Percentiles rank a stretch among this genome's conserved stretches.
Evolutionary conservation across 352 stramenopile species (phyloP).

Genomic region (Vaucheria bursata): DNA sequence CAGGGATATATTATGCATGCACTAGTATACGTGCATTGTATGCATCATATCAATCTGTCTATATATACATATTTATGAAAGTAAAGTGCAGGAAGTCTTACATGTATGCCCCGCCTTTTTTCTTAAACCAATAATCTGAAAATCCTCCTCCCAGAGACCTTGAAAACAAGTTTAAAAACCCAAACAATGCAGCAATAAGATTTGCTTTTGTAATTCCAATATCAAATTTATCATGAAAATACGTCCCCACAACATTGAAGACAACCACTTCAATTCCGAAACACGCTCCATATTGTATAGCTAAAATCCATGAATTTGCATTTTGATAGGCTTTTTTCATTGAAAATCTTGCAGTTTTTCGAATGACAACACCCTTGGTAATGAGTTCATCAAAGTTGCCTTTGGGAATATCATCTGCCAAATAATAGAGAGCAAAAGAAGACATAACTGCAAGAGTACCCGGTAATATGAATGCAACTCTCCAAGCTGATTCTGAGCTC

Average conservation of each 20-base stretch:
- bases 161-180: too few species aligned
- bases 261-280: constrained; percentile 89
- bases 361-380: constrained; percentile 55
- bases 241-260: constrained; percentile 64
- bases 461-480: constrained; percentile 77
- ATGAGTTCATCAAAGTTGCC: constrained; percentile 77
- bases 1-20: not conserved
- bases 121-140: too few species aligned
- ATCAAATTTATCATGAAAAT: constrained; percentile 43
- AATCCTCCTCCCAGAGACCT: too few species aligned
- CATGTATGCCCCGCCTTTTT: too few species aligned
- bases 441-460: constrained; percentile 69
- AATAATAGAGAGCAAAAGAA: constrained; percentile 61
- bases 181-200: constrained; percentile 24
- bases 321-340: constrained; percentile 8
- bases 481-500: constrained; percentile 71
- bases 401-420: constrained; percentile 77
- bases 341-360: constrained; percentile 50
- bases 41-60: not conserved
- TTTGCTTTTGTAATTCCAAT: constrained; percentile 14
- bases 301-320: constrained; percentile 68
- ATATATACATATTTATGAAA: not conserved
- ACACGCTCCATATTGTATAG: constrained; percentile 79
- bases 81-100: not conserved
- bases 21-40: not conserved